Conservation (phyloP, 305 asterid species). For the Fraxinus paxiana region DNA sequence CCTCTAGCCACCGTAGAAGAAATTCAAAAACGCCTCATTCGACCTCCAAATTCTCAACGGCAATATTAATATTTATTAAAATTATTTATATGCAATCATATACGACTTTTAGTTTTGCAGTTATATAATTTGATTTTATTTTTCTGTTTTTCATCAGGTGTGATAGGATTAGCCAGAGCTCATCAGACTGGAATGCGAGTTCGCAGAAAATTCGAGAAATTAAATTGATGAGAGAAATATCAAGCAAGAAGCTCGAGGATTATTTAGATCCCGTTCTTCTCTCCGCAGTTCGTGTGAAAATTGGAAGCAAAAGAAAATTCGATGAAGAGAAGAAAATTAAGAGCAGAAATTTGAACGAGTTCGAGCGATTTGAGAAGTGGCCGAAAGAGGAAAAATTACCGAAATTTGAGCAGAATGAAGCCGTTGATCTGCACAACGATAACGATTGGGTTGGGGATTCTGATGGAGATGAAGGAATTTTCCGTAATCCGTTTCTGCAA, state of each 20-base stretch:
- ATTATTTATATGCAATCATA: not conserved
- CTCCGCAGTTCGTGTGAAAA: slow-evolving; percentile 26
- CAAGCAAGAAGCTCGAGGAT: slow-evolving; percentile 30
- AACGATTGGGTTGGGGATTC: not conserved
- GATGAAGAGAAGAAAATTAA: slow-evolving; percentile 7
- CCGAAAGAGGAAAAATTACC: not conserved
- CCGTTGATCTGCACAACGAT: slow-evolving; percentile 24
- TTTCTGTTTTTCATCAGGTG: slow-evolving; percentile 1
- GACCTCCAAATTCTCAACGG: slow-evolving; percentile 24
- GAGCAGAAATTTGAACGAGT: slow-evolving; percentile 13
- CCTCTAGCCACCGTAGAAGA: slow-evolving; percentile 29
- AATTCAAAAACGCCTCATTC: slow-evolving; percentile 35
- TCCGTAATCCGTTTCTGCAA: slow-evolving; percentile 13
- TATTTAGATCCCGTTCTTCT: slow-evolving; percentile 36
- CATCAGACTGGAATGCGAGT: slow-evolving; percentile 2
- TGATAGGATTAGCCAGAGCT: slow-evolving; percentile 2
- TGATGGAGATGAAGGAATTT: not conserved
- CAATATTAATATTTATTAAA: not conserved
- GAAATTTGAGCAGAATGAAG: slow-evolving; percentile 15
- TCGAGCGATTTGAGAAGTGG: slow-evolving; percentile 26
- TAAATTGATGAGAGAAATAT: not conserved
- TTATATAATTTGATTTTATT: not conserved
- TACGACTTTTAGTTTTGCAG: not conserved
- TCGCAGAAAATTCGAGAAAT: slow-evolving; percentile 10
- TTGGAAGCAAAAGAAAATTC: slow-evolving; percentile 15